These are phyloP conservation scores for Bipolaris victoriae DNA, from an alignment of 2,329 filamentous ascomycete genomes.

Conservation along the genomic window DNA sequence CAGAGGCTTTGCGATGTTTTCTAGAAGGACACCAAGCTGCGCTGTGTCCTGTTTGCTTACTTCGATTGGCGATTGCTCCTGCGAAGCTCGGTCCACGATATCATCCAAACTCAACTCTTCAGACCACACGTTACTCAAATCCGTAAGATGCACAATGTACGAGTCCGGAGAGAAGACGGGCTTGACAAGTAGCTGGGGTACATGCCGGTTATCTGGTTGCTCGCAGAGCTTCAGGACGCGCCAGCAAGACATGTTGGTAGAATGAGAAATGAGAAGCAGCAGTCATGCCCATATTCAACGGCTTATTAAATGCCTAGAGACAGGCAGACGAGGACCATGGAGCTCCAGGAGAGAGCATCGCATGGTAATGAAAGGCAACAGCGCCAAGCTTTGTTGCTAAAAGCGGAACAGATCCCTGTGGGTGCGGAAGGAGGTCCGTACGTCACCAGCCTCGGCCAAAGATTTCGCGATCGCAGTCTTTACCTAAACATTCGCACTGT, in stretches of 20 bases:
- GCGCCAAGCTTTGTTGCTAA: conserved; percentile 13
- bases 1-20: conserved; percentile 63
- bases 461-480: conserved; percentile 17
- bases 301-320: neutral
- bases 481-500: neutral
- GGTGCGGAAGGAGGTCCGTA: conserved; percentile 21
- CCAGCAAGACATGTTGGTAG: conserved; percentile 43
- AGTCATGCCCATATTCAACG: neutral
- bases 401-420: conserved; percentile 7
- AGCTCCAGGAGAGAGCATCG: neutral
- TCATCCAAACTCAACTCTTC: conserved; percentile 67
- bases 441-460: conserved; percentile 28
- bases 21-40: conserved; percentile 71
- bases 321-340: neutral
- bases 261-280: neutral
- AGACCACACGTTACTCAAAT: conserved; percentile 75
- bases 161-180: conserved; percentile 60
- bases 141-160: conserved; percentile 72
- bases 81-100: conserved; percentile 67
- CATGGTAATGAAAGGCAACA: conserved; percentile 18
- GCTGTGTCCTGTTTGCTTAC: conserved; percentile 68
- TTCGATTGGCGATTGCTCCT: conserved; percentile 73
- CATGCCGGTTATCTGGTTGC: conserved; percentile 23
- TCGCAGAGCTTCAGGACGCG: conserved; percentile 38
- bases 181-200: conserved; percentile 70